A percentile compares a stretch with the other conserved stretches of the same genome.
These are phyloP conservation scores for Dothideomycetes sp. DNA, from an alignment of 2,329 filamentous ascomycete genomes.

Conservation along the genomic window DNA sequence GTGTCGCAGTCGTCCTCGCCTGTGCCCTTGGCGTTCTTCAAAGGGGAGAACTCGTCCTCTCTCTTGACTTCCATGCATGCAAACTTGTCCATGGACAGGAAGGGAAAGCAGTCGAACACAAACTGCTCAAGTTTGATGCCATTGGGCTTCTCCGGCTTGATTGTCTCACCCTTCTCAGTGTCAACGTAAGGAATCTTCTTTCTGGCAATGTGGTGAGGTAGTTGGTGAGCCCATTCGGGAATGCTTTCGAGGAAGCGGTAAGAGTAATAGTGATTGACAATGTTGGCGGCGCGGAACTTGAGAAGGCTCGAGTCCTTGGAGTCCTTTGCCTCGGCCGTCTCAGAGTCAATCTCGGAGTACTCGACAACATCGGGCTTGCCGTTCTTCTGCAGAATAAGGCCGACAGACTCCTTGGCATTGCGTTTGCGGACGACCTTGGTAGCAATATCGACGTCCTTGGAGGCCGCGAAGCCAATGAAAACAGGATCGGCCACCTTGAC, in stretches of 20 bases:
- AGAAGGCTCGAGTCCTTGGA: constrained; percentile 68
- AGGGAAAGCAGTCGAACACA: constrained; percentile 95
- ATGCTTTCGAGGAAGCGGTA: constrained; percentile 86
- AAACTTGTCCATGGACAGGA: constrained; percentile 77
- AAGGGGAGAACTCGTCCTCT: constrained; percentile 93
- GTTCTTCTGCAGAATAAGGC: constrained; percentile 88
- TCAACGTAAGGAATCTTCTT: constrained; percentile 90
- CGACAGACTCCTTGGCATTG: constrained; percentile 89
- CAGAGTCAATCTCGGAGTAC: constrained; percentile 90
- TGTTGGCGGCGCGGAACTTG: constrained; percentile 96
- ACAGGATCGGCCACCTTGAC: constrained; percentile 95
- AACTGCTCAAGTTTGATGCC: constrained; percentile 99
- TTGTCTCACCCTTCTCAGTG: constrained; percentile 59
- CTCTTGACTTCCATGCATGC: constrained; percentile 92
- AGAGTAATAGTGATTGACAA: constrained; percentile 99
- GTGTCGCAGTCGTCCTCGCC: constrained; percentile 92
- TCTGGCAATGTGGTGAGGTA: constrained; percentile 89
- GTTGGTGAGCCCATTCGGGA: constrained; percentile 70
- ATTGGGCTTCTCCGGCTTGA: constrained; percentile 92
- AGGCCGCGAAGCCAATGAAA: constrained; percentile 87
- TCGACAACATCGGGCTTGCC: constrained; percentile 95
- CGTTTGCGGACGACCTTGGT: constrained; percentile 99
- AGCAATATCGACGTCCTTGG: constrained; percentile 83
- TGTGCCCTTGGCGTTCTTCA: constrained; percentile 82
- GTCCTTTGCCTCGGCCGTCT: constrained; percentile 82